A percentile compares a stretch with the other conserved stretches of the same genome.
Evolutionary conservation across 768 basidiomycete genomes (phyloP).

Genomic region (Suillus fuscotomentosus): DNA sequence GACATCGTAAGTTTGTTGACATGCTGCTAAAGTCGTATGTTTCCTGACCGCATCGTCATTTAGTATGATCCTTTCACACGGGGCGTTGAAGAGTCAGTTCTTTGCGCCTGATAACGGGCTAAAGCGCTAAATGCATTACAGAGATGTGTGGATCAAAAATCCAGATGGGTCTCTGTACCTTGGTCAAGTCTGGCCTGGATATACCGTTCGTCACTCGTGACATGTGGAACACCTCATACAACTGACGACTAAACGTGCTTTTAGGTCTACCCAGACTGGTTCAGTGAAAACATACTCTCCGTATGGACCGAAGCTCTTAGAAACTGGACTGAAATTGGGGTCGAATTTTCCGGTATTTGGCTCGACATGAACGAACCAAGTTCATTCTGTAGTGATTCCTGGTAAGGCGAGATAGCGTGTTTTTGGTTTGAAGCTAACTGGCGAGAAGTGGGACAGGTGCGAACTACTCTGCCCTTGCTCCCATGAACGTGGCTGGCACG

Average conservation of each 20-base stretch:
- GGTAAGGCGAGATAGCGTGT: conserved; percentile 29
- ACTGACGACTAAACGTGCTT: not conserved
- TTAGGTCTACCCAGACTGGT: conserved; percentile 64
- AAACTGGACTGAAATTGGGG: conserved; percentile 52
- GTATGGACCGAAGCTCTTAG: conserved; percentile 63
- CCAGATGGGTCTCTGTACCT: conserved; percentile 70
- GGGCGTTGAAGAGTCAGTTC: conserved; percentile 55
- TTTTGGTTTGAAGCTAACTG: not conserved
- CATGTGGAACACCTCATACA: not conserved
- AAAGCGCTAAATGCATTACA: conserved; percentile 20
- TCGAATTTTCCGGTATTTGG: conserved; percentile 70
- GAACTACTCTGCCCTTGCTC: conserved; percentile 54
- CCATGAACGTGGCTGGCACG: conserved; percentile 52
- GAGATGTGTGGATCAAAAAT: conserved; percentile 74
- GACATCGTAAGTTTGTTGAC: conserved; percentile 50
- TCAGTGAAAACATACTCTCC: conserved; percentile 45
- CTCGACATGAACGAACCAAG: conserved; percentile 67
- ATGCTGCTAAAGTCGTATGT: not conserved
- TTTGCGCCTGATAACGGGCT: not conserved
- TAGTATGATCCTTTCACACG: conserved; percentile 68
- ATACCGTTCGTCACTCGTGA: conserved; percentile 43
- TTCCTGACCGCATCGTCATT: not conserved
- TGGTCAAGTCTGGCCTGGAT: conserved; percentile 79
- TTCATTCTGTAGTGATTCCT: conserved; percentile 65
- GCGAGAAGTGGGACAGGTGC: conserved; percentile 45